Conservation (phyloP, 371 early-diverging fungal species). For the Dichotomocladium elegans region DNA sequence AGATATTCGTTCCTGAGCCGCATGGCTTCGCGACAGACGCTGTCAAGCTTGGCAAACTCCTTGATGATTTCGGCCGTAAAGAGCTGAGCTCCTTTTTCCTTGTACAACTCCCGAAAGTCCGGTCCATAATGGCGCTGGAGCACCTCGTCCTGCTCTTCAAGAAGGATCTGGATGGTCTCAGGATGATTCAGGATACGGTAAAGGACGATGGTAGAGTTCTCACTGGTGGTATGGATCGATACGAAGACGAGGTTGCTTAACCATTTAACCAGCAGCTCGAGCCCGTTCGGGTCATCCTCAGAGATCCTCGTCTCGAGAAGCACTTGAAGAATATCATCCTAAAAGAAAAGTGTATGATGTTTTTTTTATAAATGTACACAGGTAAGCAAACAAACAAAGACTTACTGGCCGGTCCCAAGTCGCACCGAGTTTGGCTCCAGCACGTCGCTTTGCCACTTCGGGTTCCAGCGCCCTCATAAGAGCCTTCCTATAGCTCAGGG, state of each 20-base stretch:
- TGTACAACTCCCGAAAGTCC: constrained; percentile 5
- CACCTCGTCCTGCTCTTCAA: constrained; percentile 39
- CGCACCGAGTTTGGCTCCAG: not conserved
- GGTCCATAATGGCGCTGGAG: constrained; percentile 3
- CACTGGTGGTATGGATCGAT: constrained; percentile 37
- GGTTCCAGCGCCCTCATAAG: not conserved
- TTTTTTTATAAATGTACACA: not conserved
- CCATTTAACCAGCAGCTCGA: constrained; percentile 3
- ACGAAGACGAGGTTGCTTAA: constrained; percentile 30
- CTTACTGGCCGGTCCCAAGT: constrained; percentile 13
- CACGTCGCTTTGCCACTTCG: not conserved
- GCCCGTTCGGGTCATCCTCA: not conserved
- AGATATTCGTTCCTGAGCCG: constrained; percentile 21
- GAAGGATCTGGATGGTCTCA: constrained; percentile 32
- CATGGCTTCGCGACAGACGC: constrained; percentile 43
- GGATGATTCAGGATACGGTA: constrained; percentile 40
- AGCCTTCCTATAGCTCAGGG: not conserved
- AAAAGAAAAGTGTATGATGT: not conserved
- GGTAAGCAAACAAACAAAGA: not conserved
- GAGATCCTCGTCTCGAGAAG: constrained; percentile 10
- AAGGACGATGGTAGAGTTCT: constrained; percentile 25
- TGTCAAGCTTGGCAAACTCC: constrained; percentile 43
- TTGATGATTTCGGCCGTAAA: constrained; percentile 27
- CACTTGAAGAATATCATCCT: constrained; percentile 21
- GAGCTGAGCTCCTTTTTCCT: constrained; percentile 3